Percentiles rank a stretch among this genome's conserved stretches.
Evolutionary conservation across 2,329 filamentous ascomycete species (phyloP).

Genomic region (Alternaria tenuissima): DNA sequence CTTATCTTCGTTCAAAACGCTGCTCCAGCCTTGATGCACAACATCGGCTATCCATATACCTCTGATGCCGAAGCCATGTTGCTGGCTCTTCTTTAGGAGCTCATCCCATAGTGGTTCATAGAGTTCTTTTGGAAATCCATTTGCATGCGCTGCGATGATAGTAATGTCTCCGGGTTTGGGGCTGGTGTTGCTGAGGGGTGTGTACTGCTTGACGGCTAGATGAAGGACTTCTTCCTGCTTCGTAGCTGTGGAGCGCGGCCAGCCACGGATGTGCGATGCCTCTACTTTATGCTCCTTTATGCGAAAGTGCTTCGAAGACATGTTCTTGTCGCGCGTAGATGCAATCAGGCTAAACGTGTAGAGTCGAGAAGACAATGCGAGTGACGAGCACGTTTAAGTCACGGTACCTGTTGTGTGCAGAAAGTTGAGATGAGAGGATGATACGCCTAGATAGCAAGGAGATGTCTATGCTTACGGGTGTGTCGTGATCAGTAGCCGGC

Average conservation of each 20-base stretch:
- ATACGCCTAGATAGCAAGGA: neutral
- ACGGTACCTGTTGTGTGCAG: neutral
- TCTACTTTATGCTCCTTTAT: conserved; percentile 75
- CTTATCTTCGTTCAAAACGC: conserved; percentile 75
- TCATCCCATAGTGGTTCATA: conserved; percentile 95
- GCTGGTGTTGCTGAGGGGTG: conserved; percentile 72
- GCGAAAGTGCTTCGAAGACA: conserved; percentile 61
- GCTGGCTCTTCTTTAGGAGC: conserved; percentile 66
- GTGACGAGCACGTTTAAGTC: neutral
- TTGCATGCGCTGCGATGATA: conserved; percentile 86
- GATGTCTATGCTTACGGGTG: conserved; percentile 5
- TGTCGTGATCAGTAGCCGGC: conserved; percentile 29
- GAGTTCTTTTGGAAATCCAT: conserved; percentile 94
- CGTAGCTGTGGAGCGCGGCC: conserved; percentile 73
- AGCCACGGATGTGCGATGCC: conserved; percentile 80
- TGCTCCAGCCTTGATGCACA: conserved; percentile 83
- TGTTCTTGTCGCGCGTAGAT: conserved; percentile 28
- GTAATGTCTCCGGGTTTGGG: conserved; percentile 81
- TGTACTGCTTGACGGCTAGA: conserved; percentile 88
- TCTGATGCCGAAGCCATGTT: conserved; percentile 73
- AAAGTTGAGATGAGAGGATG: neutral
- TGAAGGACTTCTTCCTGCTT: conserved; percentile 78
- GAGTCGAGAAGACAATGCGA: neutral
- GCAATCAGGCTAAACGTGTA: neutral
- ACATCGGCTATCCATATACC: conserved; percentile 90